Evolutionary conservation across 2,329 filamentous ascomycete genomes (phyloP).

Genomic region (Xylogone sp.): DNA sequence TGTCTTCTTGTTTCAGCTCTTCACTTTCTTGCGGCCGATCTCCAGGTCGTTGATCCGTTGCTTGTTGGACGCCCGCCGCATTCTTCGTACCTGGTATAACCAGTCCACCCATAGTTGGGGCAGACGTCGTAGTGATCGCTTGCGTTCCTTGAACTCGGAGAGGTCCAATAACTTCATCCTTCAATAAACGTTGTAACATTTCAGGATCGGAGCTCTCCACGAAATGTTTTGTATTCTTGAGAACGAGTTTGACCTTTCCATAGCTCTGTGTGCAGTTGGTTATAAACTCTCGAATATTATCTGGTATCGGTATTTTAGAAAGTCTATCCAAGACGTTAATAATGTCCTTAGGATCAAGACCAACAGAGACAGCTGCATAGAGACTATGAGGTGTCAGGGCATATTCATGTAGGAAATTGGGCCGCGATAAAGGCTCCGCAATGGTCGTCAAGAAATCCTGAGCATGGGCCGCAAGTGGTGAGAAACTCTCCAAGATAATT

Average conservation of each 20-base stretch:
- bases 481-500: slow-evolving; percentile 94
- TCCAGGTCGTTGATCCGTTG: slow-evolving; percentile 39
- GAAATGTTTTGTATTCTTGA: slow-evolving; percentile 93
- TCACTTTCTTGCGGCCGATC: slow-evolving; percentile 43
- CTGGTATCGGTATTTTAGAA: slow-evolving; percentile 82
- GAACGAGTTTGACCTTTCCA: slow-evolving; percentile 90
- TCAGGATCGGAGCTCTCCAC: slow-evolving; percentile 87
- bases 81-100: slow-evolving; percentile 95
- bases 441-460: slow-evolving; percentile 96
- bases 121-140: slow-evolving; percentile 74
- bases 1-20: slow-evolving; percentile 58
- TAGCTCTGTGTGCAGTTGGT: slow-evolving; percentile 79
- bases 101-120: slow-evolving; percentile 80
- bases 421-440: slow-evolving; percentile 86
- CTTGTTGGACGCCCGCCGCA: slow-evolving; percentile 82
- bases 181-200: slow-evolving; percentile 81
- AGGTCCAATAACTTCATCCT: slow-evolving; percentile 76
- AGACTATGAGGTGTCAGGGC: slow-evolving; percentile 86
- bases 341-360: slow-evolving; percentile 85
- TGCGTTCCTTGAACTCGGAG: slow-evolving; percentile 67
- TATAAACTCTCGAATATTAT: slow-evolving; percentile 74
- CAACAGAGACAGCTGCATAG: slow-evolving; percentile 92
- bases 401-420: slow-evolving; percentile 91
- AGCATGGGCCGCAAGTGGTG: slow-evolving; percentile 77
- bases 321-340: slow-evolving; percentile 84